Percentiles rank a stretch among this genome's conserved stretches.
Conservation (phyloP, 2,329 filamentous ascomycete species). For the Colletotrichum kahawae region DNA sequence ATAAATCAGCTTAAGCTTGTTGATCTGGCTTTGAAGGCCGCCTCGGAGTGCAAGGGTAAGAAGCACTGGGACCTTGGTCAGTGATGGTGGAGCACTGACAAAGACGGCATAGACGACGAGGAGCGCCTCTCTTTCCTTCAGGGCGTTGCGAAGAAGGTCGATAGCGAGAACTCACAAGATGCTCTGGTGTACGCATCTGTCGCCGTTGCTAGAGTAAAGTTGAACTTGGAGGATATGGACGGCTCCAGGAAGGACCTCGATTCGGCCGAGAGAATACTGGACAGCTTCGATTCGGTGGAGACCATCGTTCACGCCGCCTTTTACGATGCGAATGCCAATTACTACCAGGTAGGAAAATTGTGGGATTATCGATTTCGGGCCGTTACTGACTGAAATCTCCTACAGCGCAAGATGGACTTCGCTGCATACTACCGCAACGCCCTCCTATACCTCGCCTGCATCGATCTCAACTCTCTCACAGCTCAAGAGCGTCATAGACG, state of each 20-base stretch:
- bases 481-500: constrained; percentile 78
- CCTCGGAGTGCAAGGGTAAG: constrained; percentile 80
- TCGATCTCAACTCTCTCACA: constrained; percentile 79
- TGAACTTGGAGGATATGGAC: constrained; percentile 79
- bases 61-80: background rate
- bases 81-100: constrained; percentile 1
- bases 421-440: constrained; percentile 97
- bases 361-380: background rate
- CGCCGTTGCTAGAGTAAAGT: constrained; percentile 85
- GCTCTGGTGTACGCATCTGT: constrained; percentile 94
- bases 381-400: constrained; percentile 38
- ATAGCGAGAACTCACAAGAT: constrained; percentile 92
- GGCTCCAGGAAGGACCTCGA: constrained; percentile 87
- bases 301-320: constrained; percentile 95
- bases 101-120: constrained; percentile 69
- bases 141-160: constrained; percentile 83
- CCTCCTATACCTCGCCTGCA: constrained; percentile 95
- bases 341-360: constrained; percentile 74
- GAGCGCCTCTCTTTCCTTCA: constrained; percentile 87
- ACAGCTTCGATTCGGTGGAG: constrained; percentile 93
- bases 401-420: constrained; percentile 80
- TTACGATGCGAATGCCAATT: constrained; percentile 93
- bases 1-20: constrained; percentile 99
- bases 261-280: constrained; percentile 84
- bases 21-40: constrained; percentile 84